Base-by-base conservation (phyloP, 768 basidiomycete species). In the Steccherinum ochraceum region DNA sequence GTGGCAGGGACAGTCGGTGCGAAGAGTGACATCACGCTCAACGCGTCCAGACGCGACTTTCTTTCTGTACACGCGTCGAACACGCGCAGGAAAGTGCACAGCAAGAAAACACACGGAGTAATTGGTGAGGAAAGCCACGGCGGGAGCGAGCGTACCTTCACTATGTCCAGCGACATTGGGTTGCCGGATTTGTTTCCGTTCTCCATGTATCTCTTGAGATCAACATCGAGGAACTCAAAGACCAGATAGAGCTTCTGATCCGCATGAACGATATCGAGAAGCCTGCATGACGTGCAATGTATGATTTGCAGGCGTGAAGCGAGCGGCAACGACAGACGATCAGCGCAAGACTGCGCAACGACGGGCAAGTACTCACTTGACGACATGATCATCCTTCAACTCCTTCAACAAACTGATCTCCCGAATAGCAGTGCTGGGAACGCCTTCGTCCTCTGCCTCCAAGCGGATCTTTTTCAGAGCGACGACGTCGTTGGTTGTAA, bases 391-490 rank as follows among this genome's bases (percentile, higher is more conserved):
- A 66, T 98, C 89, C 67, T 89, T 91, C 61, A 99, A 78, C 66
- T 99, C 96, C 69, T 98, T 99, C 59, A 99, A 71, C 55, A 99
- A 70, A 71, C 90, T 93, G 69, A 99, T 99, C 74, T 99, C 96
- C 47, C 96, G 82, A 62, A 99, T 99, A 50, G 95, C 94, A 3
- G 96, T 99, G 56, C 88, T 91, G 7, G 96, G 96, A 19, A 99
- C 96, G 44, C 96, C 96, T 68, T 99, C 96, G 64, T 99, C 96
- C 69, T 98, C 96, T 16, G 93, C 93, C 66, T 98, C 96, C 23
- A 99, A 81, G 39, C 96, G 75, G 65, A 99, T 98, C 78, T 99
- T 99, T 83, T 99, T 99, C 57, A 98, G 75, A 20, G 96, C 96
- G 46, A 99, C 96, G 58, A 97, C 83, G 58, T 82, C 70, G 65